Percentiles rank a stretch among this genome's conserved stretches.
Evolutionary conservation across 805 yeast genomes (phyloP).

Genomic region (Cyberlindnera maclurae): DNA sequence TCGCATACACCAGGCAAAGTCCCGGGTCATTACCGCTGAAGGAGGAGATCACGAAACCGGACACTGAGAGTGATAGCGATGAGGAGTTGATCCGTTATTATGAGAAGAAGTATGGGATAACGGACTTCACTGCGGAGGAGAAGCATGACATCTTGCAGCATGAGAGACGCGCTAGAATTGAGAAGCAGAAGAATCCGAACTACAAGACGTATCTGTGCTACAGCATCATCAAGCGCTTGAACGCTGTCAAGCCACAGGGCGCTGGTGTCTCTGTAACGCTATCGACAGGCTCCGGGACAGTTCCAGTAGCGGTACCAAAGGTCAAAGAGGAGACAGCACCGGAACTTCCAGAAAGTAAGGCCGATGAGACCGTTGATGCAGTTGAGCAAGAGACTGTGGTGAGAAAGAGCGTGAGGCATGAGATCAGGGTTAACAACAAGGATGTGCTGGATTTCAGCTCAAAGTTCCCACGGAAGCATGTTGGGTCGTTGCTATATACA

Average conservation of each 20-base stretch:
- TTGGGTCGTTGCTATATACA: conserved; percentile 54
- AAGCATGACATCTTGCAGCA: conserved; percentile 25
- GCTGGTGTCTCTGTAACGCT: too few relatives aligned
- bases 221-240: conserved; percentile 24
- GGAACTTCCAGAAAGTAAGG: too few relatives aligned
- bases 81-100: conserved; percentile 24
- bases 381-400: too few relatives aligned
- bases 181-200: conserved; percentile 20
- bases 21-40: conserved; percentile 5
- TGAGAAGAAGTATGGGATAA: conserved; percentile 20
- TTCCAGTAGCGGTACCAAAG: neutral
- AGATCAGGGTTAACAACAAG: conserved; percentile 28
- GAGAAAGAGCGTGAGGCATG: neutral
- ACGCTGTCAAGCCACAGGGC: conserved; percentile 13
- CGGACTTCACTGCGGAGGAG: conserved; percentile 24
- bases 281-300: neutral
- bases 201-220: conserved; percentile 24
- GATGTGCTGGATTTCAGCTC: conserved; percentile 35
- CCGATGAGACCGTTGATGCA: too few relatives aligned
- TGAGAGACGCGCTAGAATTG: conserved; percentile 23
- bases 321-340: neutral
- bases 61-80: conserved; percentile 18
- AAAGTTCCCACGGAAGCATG: conserved; percentile 35
- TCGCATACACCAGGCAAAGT: neutral
- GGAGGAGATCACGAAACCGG: conserved; percentile 21